Percentiles rank a stretch among this genome's conserved stretches.
Evolutionary conservation across 2,329 filamentous ascomycete species (phyloP).

Genomic region (Sporothrix variecibatus): DNA sequence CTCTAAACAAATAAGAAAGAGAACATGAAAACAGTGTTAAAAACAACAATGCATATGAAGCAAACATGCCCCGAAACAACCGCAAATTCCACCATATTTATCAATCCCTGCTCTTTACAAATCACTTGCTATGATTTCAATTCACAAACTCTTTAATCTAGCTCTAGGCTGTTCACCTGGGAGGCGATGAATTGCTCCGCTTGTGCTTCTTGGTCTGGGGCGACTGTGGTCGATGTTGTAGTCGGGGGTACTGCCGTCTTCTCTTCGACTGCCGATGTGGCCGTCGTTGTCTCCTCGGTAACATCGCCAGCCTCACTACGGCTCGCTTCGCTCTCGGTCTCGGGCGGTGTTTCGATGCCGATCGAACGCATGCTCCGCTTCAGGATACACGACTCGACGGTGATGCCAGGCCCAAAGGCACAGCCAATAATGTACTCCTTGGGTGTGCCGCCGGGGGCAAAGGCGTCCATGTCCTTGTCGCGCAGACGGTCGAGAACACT

Average conservation of each 20-base stretch:
- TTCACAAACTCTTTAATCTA: constrained; percentile 34
- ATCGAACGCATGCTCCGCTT: constrained; percentile 48
- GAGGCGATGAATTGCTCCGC: constrained; percentile 37
- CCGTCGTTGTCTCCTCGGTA: constrained; percentile 21
- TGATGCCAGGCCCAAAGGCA: constrained; percentile 70
- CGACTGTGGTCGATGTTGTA: not conserved
- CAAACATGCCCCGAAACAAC: not conserved
- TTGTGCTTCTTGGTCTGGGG: constrained; percentile 14
- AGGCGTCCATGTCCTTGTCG: constrained; percentile 59
- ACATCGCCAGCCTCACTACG: constrained; percentile 46
- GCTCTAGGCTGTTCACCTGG: constrained; percentile 38
- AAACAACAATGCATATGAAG: not conserved
- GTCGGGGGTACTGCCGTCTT: not conserved
- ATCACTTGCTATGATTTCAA: not conserved
- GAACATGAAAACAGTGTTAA: not conserved
- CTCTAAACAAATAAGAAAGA: not conserved
- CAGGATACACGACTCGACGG: constrained; percentile 68
- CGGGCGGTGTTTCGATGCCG: constrained; percentile 54
- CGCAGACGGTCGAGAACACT: constrained; percentile 65
- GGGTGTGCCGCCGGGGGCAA: constrained; percentile 51
- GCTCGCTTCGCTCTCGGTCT: constrained; percentile 54
- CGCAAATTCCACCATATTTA: not conserved
- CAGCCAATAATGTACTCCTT: constrained; percentile 65
- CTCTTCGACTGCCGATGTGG: not conserved
- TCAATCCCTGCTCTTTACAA: not conserved